Evolutionary conservation across 176 grass and related monocot species (phyloP).

Genomic region (Musa schizocarpa): DNA sequence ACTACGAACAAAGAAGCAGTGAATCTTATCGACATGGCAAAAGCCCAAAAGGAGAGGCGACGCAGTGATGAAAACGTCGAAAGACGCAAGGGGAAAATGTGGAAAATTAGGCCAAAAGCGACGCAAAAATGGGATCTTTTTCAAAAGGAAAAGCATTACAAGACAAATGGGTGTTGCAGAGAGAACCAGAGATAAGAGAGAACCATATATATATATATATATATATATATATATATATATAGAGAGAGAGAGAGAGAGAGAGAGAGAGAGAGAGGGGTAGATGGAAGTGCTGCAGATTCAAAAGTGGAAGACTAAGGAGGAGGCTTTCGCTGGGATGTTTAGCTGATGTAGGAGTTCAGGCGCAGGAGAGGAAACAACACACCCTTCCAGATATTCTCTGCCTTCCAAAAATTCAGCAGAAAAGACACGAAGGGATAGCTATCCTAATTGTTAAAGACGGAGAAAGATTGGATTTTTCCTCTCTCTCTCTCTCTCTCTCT

Average conservation of each 20-base stretch:
- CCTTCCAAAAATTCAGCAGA: conserved; percentile 24
- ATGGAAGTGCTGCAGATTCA: not conserved
- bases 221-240: too few species aligned
- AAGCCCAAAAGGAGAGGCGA: not conserved
- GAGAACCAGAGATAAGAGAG: not conserved
- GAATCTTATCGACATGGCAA: conserved; percentile 5
- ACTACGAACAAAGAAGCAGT: not conserved
- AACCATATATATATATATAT: too few species aligned
- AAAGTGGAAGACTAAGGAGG: conserved; percentile 6
- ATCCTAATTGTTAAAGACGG: conserved; percentile 7
- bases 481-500: not conserved
- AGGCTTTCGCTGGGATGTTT: not conserved
- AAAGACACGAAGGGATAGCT: conserved; percentile 21
- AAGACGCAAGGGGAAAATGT: not conserved
- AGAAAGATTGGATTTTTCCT: conserved; percentile 8
- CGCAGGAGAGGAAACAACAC: conserved; percentile 23
- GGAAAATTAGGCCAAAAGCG: not conserved
- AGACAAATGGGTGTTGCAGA: conserved; percentile 32
- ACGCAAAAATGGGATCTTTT: conserved; percentile 9
- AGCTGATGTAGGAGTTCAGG: conserved; percentile 20
- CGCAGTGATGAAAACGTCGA: not conserved
- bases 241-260: too few species aligned
- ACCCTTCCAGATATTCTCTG: conserved; percentile 28
- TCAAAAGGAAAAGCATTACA: conserved; percentile 17
- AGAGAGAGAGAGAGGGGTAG: conserved; percentile 1